Conservation (phyloP, 1,139 yeast genomes). For the Lodderomyces jiufengensis region DNA sequence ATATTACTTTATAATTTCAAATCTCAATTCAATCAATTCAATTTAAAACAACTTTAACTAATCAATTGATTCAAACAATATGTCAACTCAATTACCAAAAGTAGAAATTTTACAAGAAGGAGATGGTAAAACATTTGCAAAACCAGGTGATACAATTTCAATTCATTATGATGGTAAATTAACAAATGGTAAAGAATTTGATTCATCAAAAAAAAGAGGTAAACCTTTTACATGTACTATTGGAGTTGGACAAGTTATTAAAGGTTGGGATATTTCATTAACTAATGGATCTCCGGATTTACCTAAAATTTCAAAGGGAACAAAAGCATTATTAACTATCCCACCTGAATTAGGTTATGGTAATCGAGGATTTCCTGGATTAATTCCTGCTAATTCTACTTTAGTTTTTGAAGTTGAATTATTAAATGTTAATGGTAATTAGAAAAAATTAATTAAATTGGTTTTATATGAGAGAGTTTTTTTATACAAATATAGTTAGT, state of each 20-base stretch:
- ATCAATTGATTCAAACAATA: not conserved
- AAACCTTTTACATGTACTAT: constrained; percentile 89
- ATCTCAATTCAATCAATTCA: constrained; percentile 1
- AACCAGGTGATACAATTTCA: constrained; percentile 79
- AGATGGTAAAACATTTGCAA: constrained; percentile 85
- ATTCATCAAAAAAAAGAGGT: constrained; percentile 91
- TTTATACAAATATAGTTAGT: no score
- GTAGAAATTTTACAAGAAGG: constrained; percentile 52
- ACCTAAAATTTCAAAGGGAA: constrained; percentile 91
- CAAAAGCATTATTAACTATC: constrained; percentile 85
- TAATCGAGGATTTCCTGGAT: constrained; percentile 89
- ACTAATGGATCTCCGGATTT: no score
- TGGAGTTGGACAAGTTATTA: constrained; percentile 95
- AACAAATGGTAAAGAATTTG: constrained; percentile 92
- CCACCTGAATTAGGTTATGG: constrained; percentile 96
- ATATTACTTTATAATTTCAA: no score
- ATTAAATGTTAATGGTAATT: constrained; percentile 52
- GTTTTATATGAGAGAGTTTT: no score
- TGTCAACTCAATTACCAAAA: constrained; percentile 22
- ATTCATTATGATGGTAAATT: constrained; percentile 96
- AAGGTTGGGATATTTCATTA: constrained; percentile 73
- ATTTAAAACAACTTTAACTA: not conserved
- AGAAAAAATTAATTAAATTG: no score
- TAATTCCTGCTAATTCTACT: constrained; percentile 95
- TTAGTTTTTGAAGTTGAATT: constrained; percentile 90